Base-by-base conservation (phyloP, 768 basidiomycete species). In the Piloderma croceum region DNA sequence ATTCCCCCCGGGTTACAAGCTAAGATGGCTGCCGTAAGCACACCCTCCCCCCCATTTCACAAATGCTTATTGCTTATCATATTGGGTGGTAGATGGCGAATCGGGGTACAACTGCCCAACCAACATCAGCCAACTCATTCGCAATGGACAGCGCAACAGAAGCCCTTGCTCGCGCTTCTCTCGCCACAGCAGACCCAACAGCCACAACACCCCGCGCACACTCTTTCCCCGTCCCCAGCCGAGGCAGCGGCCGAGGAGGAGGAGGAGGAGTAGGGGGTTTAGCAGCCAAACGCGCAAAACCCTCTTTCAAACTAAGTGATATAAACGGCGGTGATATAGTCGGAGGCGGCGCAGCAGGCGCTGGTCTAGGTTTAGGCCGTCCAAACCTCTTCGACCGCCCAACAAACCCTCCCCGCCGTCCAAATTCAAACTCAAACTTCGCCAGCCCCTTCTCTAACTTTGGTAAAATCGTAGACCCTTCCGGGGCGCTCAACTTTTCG, bases 391-490 rank as follows among this genome's bases (percentile, higher is more conserved):
- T 70, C 38, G 67, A n/a, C n/a, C n/a, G n/a, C n/a, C n/a, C n/a
- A n/a, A 53, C 18, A 65, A 44, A 63, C 54, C 51, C 50, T 15
- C 66, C 57, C 34, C 61, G 41, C 33, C 59, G 61, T 24, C 59
- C 68, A 44, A 54, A 62, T 6, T 54, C 67, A 24, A 48, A 60
- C 34, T n/a, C n/a, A n/a, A 70, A 71, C 34, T 73, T 78, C 48
- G 75, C 69, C 46, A 85, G 86, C 24, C 90, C 90, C 18, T 98
- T 98, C 65, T 72, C 85, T 23, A 94, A 91, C 58, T 96, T 97
- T 62, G 79, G 81, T 46, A 90, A 83, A 65, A 93, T 96, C 53
- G 90, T 96, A 45, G 94, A 99, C 67, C 91, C 93, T 0, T 92
- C 90, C 2, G 96, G 96, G n/a, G 81, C 82, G 0, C 82, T 99